Base-by-base conservation (phyloP, 202 grass and related monocot genomes). In the Cymbopogon flexuosus region DNA sequence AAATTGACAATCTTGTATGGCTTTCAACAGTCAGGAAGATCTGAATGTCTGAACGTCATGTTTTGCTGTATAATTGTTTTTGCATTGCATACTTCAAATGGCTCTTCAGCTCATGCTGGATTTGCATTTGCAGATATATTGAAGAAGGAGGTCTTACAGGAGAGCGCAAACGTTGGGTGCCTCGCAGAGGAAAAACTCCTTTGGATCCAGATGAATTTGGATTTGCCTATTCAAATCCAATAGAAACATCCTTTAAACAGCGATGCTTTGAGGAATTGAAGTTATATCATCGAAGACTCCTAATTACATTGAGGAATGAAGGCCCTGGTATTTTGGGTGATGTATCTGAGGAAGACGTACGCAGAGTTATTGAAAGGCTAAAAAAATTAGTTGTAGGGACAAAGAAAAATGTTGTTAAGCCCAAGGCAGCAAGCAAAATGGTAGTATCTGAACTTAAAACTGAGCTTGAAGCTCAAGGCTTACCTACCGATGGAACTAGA, bases 381-480 rank as follows among this genome's bases (percentile, higher is more conserved):
- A 94, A 87, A 82, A 94, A 90, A 22, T 77, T 97, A 79, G 87
- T 92, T 82, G 93, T 75, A 72, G 89, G 87, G 31, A 83, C 85
- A 76, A 88, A 87, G 74, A 93, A 85, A 72, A 94, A 94, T 89
- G 89, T 79, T 80, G 82, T 86, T 49, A 91, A 92, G 81, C 94
- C 94, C 33, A 97, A 97, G 67, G 94, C 94, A 19, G 94, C 94
- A 33, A 97, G 94, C 86, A 97, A 97, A 89, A 97, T 94, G 94
- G 78, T 97, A 80, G 94, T 97, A 31, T 89, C 89, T 43, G 94
- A 97, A 76, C 78, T 97, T 68, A 97, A 93, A 81, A 91, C 84
- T 66, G 94, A 97, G 79, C 86, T 97, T 59, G 94, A 97, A 81
- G 94, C 91, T 41, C 94, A 97, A 91, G 94, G 79, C 66, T 88